A percentile compares a stretch with the other conserved stretches of the same genome.
Conservation (phyloP, 2,329 filamentous ascomycete species). For the Xylaria digitata region DNA sequence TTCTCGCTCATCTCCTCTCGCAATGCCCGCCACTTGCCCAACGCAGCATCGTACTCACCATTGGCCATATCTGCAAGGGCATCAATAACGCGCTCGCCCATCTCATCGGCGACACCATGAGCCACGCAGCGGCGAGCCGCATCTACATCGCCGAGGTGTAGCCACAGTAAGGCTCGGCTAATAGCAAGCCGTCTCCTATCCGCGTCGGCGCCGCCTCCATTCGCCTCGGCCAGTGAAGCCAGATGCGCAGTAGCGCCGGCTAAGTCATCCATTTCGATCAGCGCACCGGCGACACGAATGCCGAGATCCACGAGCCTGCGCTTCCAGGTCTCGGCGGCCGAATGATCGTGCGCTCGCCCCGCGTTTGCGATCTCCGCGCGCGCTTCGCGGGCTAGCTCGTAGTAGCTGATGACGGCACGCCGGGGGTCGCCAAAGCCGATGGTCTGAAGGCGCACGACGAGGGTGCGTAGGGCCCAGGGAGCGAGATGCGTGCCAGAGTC, state of each 20-base stretch:
- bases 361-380: slow-evolving; percentile 68
- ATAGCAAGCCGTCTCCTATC: slow-evolving; percentile 56
- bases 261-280: slow-evolving; percentile 89
- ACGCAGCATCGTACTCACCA: slow-evolving; percentile 74
- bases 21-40: slow-evolving; percentile 68
- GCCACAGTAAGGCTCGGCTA: slow-evolving; percentile 74
- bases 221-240: slow-evolving; percentile 61
- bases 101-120: slow-evolving; percentile 28
- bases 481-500: slow-evolving; percentile 72
- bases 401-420: slow-evolving; percentile 88
- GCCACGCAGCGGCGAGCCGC: slow-evolving; percentile 69
- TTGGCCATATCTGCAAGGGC: slow-evolving; percentile 84
- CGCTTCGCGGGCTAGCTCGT: slow-evolving; percentile 85
- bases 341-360: slow-evolving; percentile 57
- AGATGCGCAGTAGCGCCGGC: slow-evolving; percentile 82
- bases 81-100: slow-evolving; percentile 61
- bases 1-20: slow-evolving; percentile 57
- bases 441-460: slow-evolving; percentile 85
- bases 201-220: slow-evolving; percentile 49
- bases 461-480: slow-evolving; percentile 86
- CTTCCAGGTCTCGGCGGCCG: slow-evolving; percentile 75
- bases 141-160: slow-evolving; percentile 81
- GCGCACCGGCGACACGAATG: slow-evolving; percentile 70
- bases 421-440: slow-evolving; percentile 87
- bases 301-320: slow-evolving; percentile 79